Evolutionary conservation across 306 rosid species (phyloP), one percentile per base, ranked within the genome.

Genomic region (Rubus parviflorus): DNA sequence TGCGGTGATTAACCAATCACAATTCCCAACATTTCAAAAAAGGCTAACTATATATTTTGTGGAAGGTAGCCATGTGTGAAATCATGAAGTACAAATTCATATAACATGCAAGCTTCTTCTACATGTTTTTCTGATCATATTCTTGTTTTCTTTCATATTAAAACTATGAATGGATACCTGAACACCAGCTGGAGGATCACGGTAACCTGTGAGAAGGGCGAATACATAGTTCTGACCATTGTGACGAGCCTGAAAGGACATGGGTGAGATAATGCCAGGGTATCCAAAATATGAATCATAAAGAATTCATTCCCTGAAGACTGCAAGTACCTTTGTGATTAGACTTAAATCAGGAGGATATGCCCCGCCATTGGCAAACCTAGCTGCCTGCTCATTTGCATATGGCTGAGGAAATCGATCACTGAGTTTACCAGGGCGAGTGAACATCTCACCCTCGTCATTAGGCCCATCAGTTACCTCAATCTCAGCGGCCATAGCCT

Each of bases 401-500:
- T 92, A 95, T 52, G 99, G 99, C 83, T 86, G 79, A 71, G 99
- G 99, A 86, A 95, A 92, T 46, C 97, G 92, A 37, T 95, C 99
- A 51, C 97, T 95, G 76, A 92, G 97, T 87, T 95, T 95, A 82
- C 99, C 99, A 3, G 97, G 99, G 77, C 99, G 97, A 41, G 97
- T 80, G 79, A 90, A 95, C 97, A 92, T 89, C 92, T 95, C 97
- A 68, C 99, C 97, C 92, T 95, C 99, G 56, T 95, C 99, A 73
- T 95, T 95, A 65, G 97, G 99, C 73, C 99, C 99, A 86, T 95
- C 99, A 75, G 53, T 86, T 66, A 95, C 99, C 88, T 95, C 99
- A 92, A 95, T 95, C 86, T 95, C 99, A 75, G 99, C 97, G 7
- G 99, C 99, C 97, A 95, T 92, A 45, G 93, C 99, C 85, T 95